Base-by-base conservation (phyloP, 495 filamentous ascomycete genomes). In the Cercophora samala region DNA sequence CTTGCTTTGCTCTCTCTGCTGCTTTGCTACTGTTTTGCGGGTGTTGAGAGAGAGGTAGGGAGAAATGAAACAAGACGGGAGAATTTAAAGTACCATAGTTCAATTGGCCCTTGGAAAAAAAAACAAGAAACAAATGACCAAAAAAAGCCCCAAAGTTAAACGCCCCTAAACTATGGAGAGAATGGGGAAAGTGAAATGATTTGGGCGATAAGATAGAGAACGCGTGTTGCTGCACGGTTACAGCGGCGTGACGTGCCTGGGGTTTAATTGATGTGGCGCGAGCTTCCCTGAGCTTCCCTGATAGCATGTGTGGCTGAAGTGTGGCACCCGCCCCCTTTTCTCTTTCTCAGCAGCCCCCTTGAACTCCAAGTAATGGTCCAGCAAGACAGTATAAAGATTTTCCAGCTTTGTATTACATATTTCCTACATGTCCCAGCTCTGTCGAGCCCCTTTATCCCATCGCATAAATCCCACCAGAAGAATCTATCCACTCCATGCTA, bases 1-100 rank as follows among this genome's bases (percentile, higher is more conserved):
- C 29, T 54, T 67, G 56, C 19, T 37, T 53, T 55, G 53, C 53
- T 23, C 53, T 55, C 3, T 15, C 22, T 56, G 53, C n/a, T 4
- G 26, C 26, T 29, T 29, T 29, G 26, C 26, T 29, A 8, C n/a
- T 29, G 26, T 29, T 29, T 29, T n/a, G n/a, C n/a, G n/a, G 52
- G 19, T 54, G 52, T 54, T 54, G 17, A 4, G 52, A 54, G 3
- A 4, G 11, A 56, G 26, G 26, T 6, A 8, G 26, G 26, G n/a
- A n/a, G n/a, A n/a, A n/a, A n/a, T n/a, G n/a, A 29, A 29, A 29
- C 26, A 56, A 13, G 37, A 46, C 6, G 37, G 13, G 37, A 29
- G 6, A 46, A 46, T 11, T 46, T 46, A 46, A 9, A 9, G 11
- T 18, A 46, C 13, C 37, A 46, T 46, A 8, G 4, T 29, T 29